These are phyloP conservation scores for Skeletonema costatum DNA, from an alignment of 108 stramenopile genomes.

Conservation along the genomic window DNA sequence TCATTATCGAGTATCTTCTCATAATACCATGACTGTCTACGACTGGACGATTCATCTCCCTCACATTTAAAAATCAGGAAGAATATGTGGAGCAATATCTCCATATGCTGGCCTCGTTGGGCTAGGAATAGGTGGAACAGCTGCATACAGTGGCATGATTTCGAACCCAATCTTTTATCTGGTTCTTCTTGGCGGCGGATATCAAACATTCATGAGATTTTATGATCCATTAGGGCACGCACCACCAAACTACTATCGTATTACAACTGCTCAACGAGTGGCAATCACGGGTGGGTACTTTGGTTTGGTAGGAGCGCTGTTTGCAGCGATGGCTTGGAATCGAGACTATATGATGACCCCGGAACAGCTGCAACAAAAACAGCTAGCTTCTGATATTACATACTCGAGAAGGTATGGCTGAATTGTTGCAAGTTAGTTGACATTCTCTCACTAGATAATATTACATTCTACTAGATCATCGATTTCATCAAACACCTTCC, in stretches of 20 bases:
- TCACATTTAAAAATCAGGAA: constrained; percentile 23
- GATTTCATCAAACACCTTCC: not conserved
- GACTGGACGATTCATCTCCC: too few species aligned
- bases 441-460: not conserved
- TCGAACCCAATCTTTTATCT: constrained; percentile 92
- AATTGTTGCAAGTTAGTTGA: not conserved
- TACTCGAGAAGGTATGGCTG: constrained; percentile 10
- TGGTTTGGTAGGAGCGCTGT: constrained; percentile 70
- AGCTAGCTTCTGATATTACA: constrained; percentile 1
- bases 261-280: constrained; percentile 57
- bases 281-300: constrained; percentile 80
- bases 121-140: constrained; percentile 71
- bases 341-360: constrained; percentile 77
- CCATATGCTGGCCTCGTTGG: constrained; percentile 83
- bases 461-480: constrained; percentile 27
- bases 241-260: constrained; percentile 79
- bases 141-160: constrained; percentile 75
- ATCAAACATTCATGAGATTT: constrained; percentile 80
- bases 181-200: constrained; percentile 82
- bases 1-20: too few species aligned
- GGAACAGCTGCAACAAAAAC: constrained; percentile 45
- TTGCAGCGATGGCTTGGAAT: constrained; percentile 85
- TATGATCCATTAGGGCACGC: constrained; percentile 62
- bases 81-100: constrained; percentile 84
- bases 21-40: too few species aligned